phyloP scores from a whole-genome alignment of 441 rosid genomes.

The Croton setiger region DNA sequence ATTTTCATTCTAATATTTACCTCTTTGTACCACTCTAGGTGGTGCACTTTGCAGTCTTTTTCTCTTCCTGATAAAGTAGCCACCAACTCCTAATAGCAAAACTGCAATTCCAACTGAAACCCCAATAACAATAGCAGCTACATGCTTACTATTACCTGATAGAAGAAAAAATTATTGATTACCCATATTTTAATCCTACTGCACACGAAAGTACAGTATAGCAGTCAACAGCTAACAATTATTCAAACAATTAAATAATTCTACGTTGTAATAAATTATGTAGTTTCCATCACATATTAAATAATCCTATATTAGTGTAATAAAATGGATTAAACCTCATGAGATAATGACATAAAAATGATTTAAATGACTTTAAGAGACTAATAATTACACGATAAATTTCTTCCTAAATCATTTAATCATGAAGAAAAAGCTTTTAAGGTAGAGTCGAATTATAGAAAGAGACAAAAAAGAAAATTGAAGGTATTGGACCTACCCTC shows the following conservation, averaged over 20 bases:
- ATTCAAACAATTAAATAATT: too few species aligned
- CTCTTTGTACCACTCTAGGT: conserved; percentile 25
- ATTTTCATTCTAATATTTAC: conserved; percentile 19
- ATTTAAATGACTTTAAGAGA: too few species aligned
- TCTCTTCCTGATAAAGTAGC: conserved; percentile 47
- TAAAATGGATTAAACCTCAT: too few species aligned
- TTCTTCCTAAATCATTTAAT: too few species aligned
- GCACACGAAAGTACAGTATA: too few species aligned
- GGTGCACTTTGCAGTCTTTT: conserved; percentile 24
- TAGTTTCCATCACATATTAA: too few species aligned
- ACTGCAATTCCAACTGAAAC: conserved; percentile 38
- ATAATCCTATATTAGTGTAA: too few species aligned
- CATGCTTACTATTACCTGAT: conserved; percentile 39
- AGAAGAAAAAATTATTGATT: not conserved
- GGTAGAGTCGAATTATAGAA: not conserved
- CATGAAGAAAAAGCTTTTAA: not conserved
- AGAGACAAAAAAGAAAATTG: not conserved
- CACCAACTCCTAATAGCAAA: conserved; percentile 44
- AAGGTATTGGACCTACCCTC: not conserved
- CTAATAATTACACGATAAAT: too few species aligned
- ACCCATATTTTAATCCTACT: not conserved
- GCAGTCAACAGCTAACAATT: too few species aligned
- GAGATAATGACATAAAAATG: too few species aligned
- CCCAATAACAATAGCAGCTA: conserved; percentile 39
- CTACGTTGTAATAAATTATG: too few species aligned